phyloP scores from a whole-genome alignment of 2,329 filamentous ascomycete species.

The Annulohypoxylon truncatum region DNA sequence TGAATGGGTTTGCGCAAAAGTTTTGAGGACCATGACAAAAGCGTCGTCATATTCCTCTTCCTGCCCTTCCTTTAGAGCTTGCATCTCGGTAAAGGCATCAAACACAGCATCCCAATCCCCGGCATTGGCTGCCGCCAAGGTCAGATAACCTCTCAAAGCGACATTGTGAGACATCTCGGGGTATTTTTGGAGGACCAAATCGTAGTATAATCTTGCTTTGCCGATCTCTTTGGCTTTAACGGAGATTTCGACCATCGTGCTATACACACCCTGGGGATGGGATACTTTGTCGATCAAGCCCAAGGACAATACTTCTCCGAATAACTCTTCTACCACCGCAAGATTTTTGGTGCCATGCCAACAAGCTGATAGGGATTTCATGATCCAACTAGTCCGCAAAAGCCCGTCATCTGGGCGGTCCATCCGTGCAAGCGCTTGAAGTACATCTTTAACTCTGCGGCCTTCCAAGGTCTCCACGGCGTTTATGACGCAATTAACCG shows the following conservation, averaged over 20 bases:
- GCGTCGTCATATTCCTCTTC: constrained; percentile 46
- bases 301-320: constrained; percentile 44
- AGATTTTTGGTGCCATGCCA: constrained; percentile 51
- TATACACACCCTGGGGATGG: constrained; percentile 51
- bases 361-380: constrained; percentile 52
- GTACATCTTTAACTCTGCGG: constrained; percentile 45
- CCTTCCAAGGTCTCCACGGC: constrained; percentile 49
- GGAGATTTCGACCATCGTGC: constrained; percentile 56
- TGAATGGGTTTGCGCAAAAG: constrained; percentile 54
- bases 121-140: constrained; percentile 51
- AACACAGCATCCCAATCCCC: constrained; percentile 58
- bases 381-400: constrained; percentile 53
- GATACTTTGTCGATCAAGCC: constrained; percentile 41
- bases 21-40: constrained; percentile 55
- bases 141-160: constrained; percentile 53
- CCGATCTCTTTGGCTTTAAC: constrained; percentile 51
- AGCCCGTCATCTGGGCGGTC: constrained; percentile 29
- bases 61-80: constrained; percentile 15
- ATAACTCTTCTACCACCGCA: constrained; percentile 42
- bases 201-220: constrained; percentile 49
- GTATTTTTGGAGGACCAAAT: constrained; percentile 43
- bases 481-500: constrained; percentile 50
- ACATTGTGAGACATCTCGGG: constrained; percentile 49
- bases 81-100: constrained; percentile 48
- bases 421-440: constrained; percentile 48